Base-by-base conservation (phyloP, 345 rosid species). In the Eucalyptus tenuipes region DNA sequence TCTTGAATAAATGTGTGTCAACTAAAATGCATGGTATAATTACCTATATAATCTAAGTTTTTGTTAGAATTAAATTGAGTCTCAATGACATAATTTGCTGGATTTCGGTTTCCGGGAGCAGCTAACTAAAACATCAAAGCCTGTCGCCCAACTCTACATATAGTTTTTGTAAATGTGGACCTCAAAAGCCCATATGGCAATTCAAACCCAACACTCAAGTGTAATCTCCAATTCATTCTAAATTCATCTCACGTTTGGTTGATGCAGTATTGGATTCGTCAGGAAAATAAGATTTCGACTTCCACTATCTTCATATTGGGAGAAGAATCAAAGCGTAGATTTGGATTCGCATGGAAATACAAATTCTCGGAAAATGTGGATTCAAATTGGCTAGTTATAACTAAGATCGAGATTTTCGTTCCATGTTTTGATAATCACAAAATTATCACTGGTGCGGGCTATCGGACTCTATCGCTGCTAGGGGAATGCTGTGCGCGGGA, bases 391-490 rank as follows among this genome's bases (percentile, higher is more conserved):
- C 40, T 31, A 66, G 0, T 66, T 7, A 7, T 0, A 31, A 8
- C 20, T n/a, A 14, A 7, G 10, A n/a, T 14, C 5, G 20, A 64
- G 15, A 64, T n/a, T n/a, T 64, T 5, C 2, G 10, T 64, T n/a
- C 40, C 37, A 7, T 31, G 7, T 64, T n/a, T 64, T 4, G 2
- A 64, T 68, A 31, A 68, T 33, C 24, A 16, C 24, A 16, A 8
- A 68, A 68, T 66, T 3, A 8, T 31, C 42, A 14, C 2, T 1
- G 1, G 24, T 0, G 5, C 3, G 7, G 24, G 3, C 24, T 33
- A 8, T 68, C 42, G 13, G 12, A 8, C 13, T 17, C 9, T 1
- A 40, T 33, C 44, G 0, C 7, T 8, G 40, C 4, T 33, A 6
- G 31, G 66, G 31, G n/a, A 25, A 59, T 59, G 66, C 14, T 0